Base-by-base conservation (phyloP, 768 basidiomycete species). In the Lactarius vividus region DNA sequence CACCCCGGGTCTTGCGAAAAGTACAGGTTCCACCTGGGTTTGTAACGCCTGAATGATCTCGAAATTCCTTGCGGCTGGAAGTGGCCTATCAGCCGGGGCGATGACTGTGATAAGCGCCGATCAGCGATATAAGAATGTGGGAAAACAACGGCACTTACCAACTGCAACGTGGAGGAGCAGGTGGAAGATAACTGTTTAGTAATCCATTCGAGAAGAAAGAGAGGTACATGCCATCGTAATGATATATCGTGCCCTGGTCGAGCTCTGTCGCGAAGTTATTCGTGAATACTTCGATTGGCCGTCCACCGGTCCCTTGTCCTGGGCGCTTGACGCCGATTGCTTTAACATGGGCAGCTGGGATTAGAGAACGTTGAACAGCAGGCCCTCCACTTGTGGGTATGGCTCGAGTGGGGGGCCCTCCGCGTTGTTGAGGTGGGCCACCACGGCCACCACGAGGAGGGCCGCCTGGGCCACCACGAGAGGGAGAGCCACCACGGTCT, bases 1-100 rank as follows among this genome's bases (percentile, higher is more conserved):
- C 2, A 85, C 91, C 20, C 81, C 87, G 16, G 81, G 84, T 11
- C 89, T 90, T 3, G 84, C 89, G 72, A 94, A 94, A 26, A 89
- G 78, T n/a, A 82, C 75, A 0, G 85, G 85, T 1, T 85, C 84
- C 4, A 83, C 79, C 0, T 77, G 73, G 4, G 77, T 78, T 73
- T 94, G 92, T 16, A 94, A 74, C 18, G 78, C 78, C 16, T 81
- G 80, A 57, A 94, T 86, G 11, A 94, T 76, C 16, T 88, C 85
- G 79, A 93, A 81, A 65, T 91, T 92, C 7, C 90, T 75, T 16
- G 83, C 77, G 1, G 84, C 83, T 0, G 92, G 89, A 2, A 90
- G 78, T 0, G 79, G 81, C 75, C 88, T 91, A 69, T 91, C 91
- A 0, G 2, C 49, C 23, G 88, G 87, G 0, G 78, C 79, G 39